Evolutionary conservation across 176 grass and related monocot genomes (phyloP).

Genomic region (Bothriochloa decipiens): DNA sequence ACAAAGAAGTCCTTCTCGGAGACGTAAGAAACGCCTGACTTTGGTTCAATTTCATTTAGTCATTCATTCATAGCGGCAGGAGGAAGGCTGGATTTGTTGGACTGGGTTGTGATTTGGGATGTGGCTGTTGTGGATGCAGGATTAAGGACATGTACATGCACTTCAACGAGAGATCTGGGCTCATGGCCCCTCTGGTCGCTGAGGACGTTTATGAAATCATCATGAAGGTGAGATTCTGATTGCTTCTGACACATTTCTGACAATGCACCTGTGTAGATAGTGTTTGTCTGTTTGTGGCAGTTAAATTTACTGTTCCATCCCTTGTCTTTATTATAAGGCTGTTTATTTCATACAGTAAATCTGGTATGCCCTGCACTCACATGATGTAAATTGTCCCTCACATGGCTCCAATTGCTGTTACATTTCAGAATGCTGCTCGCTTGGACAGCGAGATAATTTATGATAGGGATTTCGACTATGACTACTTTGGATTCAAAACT

Average conservation of each 20-base stretch:
- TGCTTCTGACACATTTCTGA: background rate
- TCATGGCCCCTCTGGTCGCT: constrained; percentile 77
- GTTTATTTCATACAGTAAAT: background rate
- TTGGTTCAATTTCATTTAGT: background rate
- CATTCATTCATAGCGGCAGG: background rate
- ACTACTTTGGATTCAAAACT: constrained; percentile 98
- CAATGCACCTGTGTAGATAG: background rate
- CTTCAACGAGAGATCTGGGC: constrained; percentile 77
- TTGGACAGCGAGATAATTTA: constrained; percentile 98
- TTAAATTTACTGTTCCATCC: constrained; percentile 18
- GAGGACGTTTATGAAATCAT: constrained; percentile 88
- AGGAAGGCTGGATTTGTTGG: background rate
- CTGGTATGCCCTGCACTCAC: background rate
- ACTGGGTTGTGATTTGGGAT: background rate
- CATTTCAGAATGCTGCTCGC: constrained; percentile 77
- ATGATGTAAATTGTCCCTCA: background rate
- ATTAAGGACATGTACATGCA: constrained; percentile 83
- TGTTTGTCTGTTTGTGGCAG: background rate
- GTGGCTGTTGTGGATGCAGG: constrained; percentile 47
- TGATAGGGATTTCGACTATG: constrained; percentile 96
- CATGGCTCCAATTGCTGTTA: background rate
- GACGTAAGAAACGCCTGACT: constrained; percentile 45
- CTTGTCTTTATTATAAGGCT: background rate
- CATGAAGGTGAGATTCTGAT: constrained; percentile 68
- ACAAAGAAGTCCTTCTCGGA: constrained; percentile 95